phyloP scores from a whole-genome alignment of 495 filamentous ascomycete species.

The Talaromyces nanjingensis region DNA sequence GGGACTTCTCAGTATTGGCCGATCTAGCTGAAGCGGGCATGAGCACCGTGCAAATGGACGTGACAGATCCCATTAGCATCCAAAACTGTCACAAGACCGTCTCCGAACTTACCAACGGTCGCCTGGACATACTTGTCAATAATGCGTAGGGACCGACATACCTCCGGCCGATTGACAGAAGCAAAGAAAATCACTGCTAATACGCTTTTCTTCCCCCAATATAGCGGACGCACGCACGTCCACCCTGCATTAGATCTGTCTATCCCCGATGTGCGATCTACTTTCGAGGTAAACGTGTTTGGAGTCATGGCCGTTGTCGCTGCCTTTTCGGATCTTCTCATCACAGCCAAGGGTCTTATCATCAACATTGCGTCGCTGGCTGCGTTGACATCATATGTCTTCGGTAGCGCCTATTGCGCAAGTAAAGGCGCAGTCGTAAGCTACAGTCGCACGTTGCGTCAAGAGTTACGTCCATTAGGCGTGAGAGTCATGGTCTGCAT shows the following conservation, averaged over 20 bases:
- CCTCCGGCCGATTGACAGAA: background rate
- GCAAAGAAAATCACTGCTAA: background rate
- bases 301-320: slow-evolving; percentile 47
- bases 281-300: slow-evolving; percentile 60
- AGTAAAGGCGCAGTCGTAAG: slow-evolving; percentile 45
- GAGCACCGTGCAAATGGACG: slow-evolving; percentile 17
- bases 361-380: slow-evolving; percentile 29
- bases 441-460: slow-evolving; percentile 43
- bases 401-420: slow-evolving; percentile 47
- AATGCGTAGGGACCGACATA: slow-evolving; percentile 35
- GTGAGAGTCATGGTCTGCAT: slow-evolving; percentile 47
- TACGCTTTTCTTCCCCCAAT: background rate
- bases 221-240: slow-evolving; percentile 38
- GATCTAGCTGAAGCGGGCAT: slow-evolving; percentile 16
- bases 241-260: slow-evolving; percentile 47
- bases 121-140: slow-evolving; percentile 60
- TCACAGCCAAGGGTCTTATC: slow-evolving; percentile 45
- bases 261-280: slow-evolving; percentile 41
- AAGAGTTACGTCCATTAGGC: slow-evolving; percentile 47
- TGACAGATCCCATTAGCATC: slow-evolving; percentile 14
- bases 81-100: slow-evolving; percentile 36
- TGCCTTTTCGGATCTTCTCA: slow-evolving; percentile 46
- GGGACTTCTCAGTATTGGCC: slow-evolving; percentile 21
- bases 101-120: slow-evolving; percentile 45
- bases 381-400: slow-evolving; percentile 18